Base-by-base conservation (phyloP, 495 filamentous ascomycete genomes). In the Delitschia confertaspora region DNA sequence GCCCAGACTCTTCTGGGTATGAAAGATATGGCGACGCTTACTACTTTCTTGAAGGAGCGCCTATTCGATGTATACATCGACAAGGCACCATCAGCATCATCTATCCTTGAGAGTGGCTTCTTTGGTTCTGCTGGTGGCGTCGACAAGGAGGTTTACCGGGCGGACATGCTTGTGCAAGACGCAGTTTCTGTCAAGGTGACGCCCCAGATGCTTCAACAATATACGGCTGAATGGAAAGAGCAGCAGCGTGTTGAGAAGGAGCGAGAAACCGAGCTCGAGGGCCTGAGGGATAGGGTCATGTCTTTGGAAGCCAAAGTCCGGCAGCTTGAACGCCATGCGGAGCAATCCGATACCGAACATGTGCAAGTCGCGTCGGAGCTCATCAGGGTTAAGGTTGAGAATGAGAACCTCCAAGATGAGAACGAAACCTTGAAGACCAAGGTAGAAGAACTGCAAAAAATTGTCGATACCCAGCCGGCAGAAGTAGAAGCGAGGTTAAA, bases 61-160 rank as follows among this genome's bases (percentile, higher is more conserved):
- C 57, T 99, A 3, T 96, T 99, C 44, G 91, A 99, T 62, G 85
- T 84, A 31, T 99, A 99, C 59, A 93, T 96, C 42, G 91, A 99
- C 62, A 79, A 87, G 53, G 75, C 85, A 6, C 91, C 91, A 0
- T 88, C 87, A 1, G 76, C 86, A 13, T 80, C 74, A 23, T 93
- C 85, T 4, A 81, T 96, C 29, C 76, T 95, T 20, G 91, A 99
- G 61, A 91, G 85, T 33, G 91, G 91, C 22, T 99, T 99, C 70
- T 99, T 99, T 57, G 91, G 91, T 30, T 88, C 82, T 63, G 83
- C 85, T 16, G 86, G 80, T 13, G 84, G 80, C 50, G 75, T 83
- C 9, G 91, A 99, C 57, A 95, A 94, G 62, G 91, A 95, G 52
- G 71, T 96, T 8, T 99, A 99, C 60, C 80, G 88, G 17, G 89